Evolutionary conservation across 805 yeast species (phyloP), one percentile per base, ranked within the genome.

Genomic region (Candida germanica): DNA sequence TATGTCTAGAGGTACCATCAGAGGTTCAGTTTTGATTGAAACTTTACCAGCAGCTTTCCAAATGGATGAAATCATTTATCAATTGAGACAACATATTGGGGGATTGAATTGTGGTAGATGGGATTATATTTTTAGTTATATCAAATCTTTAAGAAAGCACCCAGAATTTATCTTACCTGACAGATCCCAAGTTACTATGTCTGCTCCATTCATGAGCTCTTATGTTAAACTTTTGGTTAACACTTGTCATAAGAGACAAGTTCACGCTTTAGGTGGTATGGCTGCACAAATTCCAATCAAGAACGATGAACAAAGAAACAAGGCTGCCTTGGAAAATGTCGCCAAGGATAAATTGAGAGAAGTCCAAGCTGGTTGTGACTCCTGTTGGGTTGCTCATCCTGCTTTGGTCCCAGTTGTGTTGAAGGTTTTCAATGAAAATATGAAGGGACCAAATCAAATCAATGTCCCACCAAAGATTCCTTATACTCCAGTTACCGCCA

Each of bases 241-340:
- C 58, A 76, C 79, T 29, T 80, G 87, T 60, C 94, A 84, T 58
- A 71, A 76, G 51, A 74, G 91, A 64, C 83, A 81, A 44, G 91
- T 83, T 28, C 89, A 83, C 54, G 91, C 91, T 13, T 81, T 84
- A 79, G 93, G 94, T 50, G 94, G 94, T 49, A 84, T 84, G 94
- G 91, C 93, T 46, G 91, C 91, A 4, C 85, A 83, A 48, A 82
- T 84, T 50, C 91, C 93, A 45, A 83, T 83, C 63, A 83, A 83
- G 59, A 70, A 76, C 46, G 88, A 84, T 52, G 66, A 71, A 22
- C 75, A 66, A 41, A 75, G 79, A 43, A 83, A 84, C 62, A 67
- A 68, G 31, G 63, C 66, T 32, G 91, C 89, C 7, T 74, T 84
- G 79, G 77, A 72, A 32, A 82, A 81, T 47, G 93, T 84, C 36